Evolutionary conservation across 495 filamentous ascomycete genomes (phyloP), one percentile per base, ranked within the genome.

Genomic region (Penicillium malachiteum): DNA sequence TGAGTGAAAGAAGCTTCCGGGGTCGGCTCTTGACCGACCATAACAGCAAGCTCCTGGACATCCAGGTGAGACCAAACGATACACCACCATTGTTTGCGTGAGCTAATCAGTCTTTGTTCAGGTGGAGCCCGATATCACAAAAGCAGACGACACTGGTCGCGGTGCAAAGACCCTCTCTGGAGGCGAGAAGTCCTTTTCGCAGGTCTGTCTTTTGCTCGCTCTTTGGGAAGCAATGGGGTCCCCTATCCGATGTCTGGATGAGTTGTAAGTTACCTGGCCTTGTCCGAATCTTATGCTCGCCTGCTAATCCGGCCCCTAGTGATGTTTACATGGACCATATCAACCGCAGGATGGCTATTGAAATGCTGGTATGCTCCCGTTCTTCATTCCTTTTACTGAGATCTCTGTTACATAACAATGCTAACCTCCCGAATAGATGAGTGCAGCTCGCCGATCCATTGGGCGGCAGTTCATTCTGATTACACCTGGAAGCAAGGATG

Each of bases 261-360:
- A 99, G 73, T 99, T 97, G 84, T 87, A 70, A 59, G 82, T 75
- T 39, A 21, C 45, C 12, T 14, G n/a, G 48, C 11, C 11, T 30
- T 21, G 17, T 10, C 26, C 32, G 12, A 13, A 41, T 37, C 41
- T 39, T 34, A 13, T 33, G 26, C 17, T n/a, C 10, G 30, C 2
- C 53, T 48, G 39, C 72, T 74, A 52, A 74, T 54, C 5, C 45
- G 5, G n/a, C 10, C 55, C 30, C 3, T 48, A 87, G 84, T 65
- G 94, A 99, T 73, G 94, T 99, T 39, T 99, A 96, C 75, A 99
- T 99, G 94, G 94, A 99, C 63, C 88, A 85, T 58, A 90, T 97
- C 52, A 99, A 99, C 69, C 84, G 94, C 42, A 91, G 90, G 50
- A 88, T 95, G 62, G 93, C 89, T 62, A 95, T 96, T 58, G 88